These are phyloP conservation scores for Chalciporus pseudorubinellus DNA, from an alignment of 768 basidiomycete genomes.

Conservation along the genomic window DNA sequence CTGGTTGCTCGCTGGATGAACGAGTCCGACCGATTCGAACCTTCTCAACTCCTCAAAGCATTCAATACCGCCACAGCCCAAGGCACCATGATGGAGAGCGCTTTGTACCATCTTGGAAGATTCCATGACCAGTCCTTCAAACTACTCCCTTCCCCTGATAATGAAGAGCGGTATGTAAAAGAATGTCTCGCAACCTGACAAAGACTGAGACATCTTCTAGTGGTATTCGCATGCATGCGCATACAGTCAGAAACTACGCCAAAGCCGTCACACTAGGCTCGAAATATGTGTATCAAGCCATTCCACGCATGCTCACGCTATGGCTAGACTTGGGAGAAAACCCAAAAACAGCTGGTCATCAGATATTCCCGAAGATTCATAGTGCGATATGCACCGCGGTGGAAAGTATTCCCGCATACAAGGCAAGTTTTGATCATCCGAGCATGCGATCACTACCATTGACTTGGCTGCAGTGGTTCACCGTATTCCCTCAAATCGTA, in stretches of 20 bases:
- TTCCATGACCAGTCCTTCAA: slow-evolving; percentile 83
- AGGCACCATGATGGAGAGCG: slow-evolving; percentile 71
- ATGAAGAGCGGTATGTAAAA: slow-evolving; percentile 44
- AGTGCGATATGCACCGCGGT: slow-evolving; percentile 53
- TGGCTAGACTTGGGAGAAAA: slow-evolving; percentile 90
- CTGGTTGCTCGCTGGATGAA: slow-evolving; percentile 91
- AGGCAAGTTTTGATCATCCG: slow-evolving; percentile 45
- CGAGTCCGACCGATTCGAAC: slow-evolving; percentile 81
- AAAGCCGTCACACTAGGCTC: slow-evolving; percentile 78
- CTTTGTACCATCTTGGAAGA: slow-evolving; percentile 80
- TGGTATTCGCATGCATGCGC: slow-evolving; percentile 59
- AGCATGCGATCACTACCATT: not conserved
- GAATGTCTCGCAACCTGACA: not conserved
- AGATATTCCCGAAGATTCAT: slow-evolving; percentile 57
- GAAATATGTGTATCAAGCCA: slow-evolving; percentile 94
- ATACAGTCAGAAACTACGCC: slow-evolving; percentile 64
- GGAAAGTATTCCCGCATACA: slow-evolving; percentile 69
- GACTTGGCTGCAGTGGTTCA: slow-evolving; percentile 70
- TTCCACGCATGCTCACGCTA: slow-evolving; percentile 89
- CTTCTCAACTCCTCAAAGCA: slow-evolving; percentile 55
- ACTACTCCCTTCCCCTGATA: slow-evolving; percentile 46
- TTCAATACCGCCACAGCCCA: slow-evolving; percentile 52
- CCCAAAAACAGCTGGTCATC: slow-evolving; percentile 22
- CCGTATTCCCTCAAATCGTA: slow-evolving; percentile 94
- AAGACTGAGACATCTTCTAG: slow-evolving; percentile 33